Evolutionary conservation across 208 protist genomes (phyloP), one percentile per base, ranked within the genome.

Genomic region (Leishmania major): DNA sequence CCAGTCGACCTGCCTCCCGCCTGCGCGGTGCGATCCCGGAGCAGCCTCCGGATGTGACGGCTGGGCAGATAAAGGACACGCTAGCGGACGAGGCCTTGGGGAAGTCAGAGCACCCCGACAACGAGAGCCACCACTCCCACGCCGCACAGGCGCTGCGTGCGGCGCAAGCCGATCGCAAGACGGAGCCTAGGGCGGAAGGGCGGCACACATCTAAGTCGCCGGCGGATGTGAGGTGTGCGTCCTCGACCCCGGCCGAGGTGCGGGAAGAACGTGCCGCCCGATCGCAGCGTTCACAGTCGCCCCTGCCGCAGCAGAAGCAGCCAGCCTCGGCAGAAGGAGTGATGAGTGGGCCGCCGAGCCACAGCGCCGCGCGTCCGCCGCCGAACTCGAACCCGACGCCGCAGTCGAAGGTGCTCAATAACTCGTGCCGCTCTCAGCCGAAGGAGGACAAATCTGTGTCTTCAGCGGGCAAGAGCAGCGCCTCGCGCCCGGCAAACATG

Each of bases 1-100:
- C n/a, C 22, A 90, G 87, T 75, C 87, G 90, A 37, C 84, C 83
- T 22, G 51, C 25, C 45, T 91, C 92, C 45, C 66, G 45, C 19
- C 81, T 94, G 59, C 87, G 90, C 35, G 89, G 87, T 45, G 87
- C 76, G 1, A 93, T 95, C 59, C 90, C 92, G 8, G 88, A 92
- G 79, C 92, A 95, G 85, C 92, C 92, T 43, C 89, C 90, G 45
- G 92, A 95, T 67, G 70, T 90, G 28, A 82, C 79, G 66, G 90
- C 82, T 6, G 82, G 85, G 35, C 77, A 93, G 72, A 86, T 95
- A 25, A 84, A 82, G 75, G 92, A 94, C 77, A 84, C 66, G 2
- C 74, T 94, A 62, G 89, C 85, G 1, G 84, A 87, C 19, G 86
- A 87, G 6, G 71, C 81, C 6, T 47, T 84, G 8, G 60, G 62